Percentiles rank a stretch among this genome's conserved stretches.
phyloP scores from a whole-genome alignment of 495 filamentous ascomycete species.

The Terfezia claveryi region DNA sequence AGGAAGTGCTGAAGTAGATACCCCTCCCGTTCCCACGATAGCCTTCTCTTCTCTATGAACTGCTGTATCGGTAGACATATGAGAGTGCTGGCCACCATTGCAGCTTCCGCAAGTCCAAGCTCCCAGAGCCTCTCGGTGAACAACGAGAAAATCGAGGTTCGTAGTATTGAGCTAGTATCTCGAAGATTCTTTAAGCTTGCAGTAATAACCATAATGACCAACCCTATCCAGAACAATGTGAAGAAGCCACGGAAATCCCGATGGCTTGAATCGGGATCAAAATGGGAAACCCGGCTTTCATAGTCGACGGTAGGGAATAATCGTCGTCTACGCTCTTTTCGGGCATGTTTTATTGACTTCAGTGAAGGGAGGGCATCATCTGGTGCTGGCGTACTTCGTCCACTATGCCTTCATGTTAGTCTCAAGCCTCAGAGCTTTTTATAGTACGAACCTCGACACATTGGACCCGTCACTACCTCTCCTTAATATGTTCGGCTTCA shows the following conservation, averaged over 20 bases:
- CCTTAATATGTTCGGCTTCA: no score
- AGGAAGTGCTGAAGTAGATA: slow-evolving; percentile 62
- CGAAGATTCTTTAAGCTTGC: slow-evolving; percentile 78
- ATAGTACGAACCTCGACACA: neutral
- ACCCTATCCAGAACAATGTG: slow-evolving; percentile 86
- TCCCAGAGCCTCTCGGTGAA: slow-evolving; percentile 77
- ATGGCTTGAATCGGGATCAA: slow-evolving; percentile 81
- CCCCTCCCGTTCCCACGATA: slow-evolving; percentile 57
- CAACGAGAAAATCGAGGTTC: slow-evolving; percentile 64
- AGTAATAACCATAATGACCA: slow-evolving; percentile 92
- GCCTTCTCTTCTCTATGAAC: slow-evolving; percentile 8
- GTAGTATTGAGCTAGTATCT: slow-evolving; percentile 71
- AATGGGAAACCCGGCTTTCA: slow-evolving; percentile 80
- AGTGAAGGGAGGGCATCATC: slow-evolving; percentile 79
- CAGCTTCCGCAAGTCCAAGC: slow-evolving; percentile 55
- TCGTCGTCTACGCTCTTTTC: slow-evolving; percentile 58
- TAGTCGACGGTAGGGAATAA: slow-evolving; percentile 94
- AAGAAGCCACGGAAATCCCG: slow-evolving; percentile 93
- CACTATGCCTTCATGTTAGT: slow-evolving; percentile 28
- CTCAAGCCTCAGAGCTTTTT: slow-evolving; percentile 5
- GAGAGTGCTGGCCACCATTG: slow-evolving; percentile 34
- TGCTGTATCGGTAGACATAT: neutral
- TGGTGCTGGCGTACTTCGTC: slow-evolving; percentile 70
- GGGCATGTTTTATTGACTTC: slow-evolving; percentile 65
- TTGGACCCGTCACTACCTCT: no score